Evolutionary conservation across 495 filamentous ascomycete species (phyloP), one percentile per base, ranked within the genome.

Genomic region (Clavariopsis aquatica): DNA sequence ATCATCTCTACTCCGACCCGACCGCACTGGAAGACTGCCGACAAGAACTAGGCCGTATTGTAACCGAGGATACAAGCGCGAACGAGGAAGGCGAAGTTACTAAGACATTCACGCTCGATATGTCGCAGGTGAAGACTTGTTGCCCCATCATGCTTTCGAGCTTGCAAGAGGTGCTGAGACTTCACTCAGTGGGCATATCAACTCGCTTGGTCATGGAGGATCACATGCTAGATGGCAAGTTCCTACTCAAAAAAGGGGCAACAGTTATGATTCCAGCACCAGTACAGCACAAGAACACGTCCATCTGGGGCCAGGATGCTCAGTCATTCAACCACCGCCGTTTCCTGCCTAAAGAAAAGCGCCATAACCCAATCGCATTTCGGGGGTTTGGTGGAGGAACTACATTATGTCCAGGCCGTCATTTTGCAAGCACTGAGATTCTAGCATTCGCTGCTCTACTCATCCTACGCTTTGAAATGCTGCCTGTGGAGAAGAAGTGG

Each of bases 1-100:
- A 77, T 46, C 73, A 77, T 26, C 31, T 82, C 0, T 79, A 71
- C 65, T 77, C 75, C 6, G 63, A 77, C 28, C 74, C 78, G 0
- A 60, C 64, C 2, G 65, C 82, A 1, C 75, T 82, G 0, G 49
- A 72, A 1, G 69, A 79, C 13, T 59, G 78, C n/a, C 70, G 78
- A 0, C 29, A 73, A 0, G 79, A 82, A 54, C 26, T 81, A 0
- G 15, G 17, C 22, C 43, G 20, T n/a, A 23, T 47, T n/a, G 5
- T 47, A 47, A 8, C 43, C 5, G 43, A 47, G 17, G 17, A 47
- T n/a, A 23, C 15, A 23, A 47, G 17, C 43, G 19, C 4, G 15
- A 54, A 9, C 31, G 20, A 29, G 15, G 15, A 46, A 26, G 28
- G 43, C 26, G 20, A 15, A n/a, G 26, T 17, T 43, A 24, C n/a